phyloP scores from a whole-genome alignment of 345 rosid species.

The Eucalyptus sp. region DNA sequence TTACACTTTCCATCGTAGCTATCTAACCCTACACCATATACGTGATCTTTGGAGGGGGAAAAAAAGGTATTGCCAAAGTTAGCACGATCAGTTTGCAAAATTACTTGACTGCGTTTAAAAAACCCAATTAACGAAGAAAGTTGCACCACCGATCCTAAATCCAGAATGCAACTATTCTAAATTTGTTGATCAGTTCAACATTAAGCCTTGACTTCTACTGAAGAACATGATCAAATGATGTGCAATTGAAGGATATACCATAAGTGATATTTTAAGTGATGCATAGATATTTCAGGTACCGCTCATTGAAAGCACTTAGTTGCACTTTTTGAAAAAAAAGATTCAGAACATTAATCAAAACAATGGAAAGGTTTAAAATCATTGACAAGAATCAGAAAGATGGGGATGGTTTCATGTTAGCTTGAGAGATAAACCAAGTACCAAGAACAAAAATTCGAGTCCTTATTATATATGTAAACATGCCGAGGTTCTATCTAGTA shows the following conservation, averaged over 20 bases:
- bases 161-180: background rate
- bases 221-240: background rate
- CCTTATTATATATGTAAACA: background rate
- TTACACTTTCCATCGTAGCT: background rate
- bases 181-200: background rate
- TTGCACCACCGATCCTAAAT: background rate
- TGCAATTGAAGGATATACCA: background rate
- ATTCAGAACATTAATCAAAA: background rate
- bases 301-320: background rate
- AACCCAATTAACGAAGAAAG: background rate
- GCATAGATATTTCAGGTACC: accelerated
- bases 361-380: background rate
- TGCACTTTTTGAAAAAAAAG: background rate
- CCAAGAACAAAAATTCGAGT: background rate
- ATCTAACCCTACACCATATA: background rate
- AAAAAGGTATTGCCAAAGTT: background rate
- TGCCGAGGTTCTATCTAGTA: background rate
- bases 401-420: background rate
- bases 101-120: background rate
- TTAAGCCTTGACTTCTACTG: background rate
- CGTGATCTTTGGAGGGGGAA: background rate
- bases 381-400: background rate
- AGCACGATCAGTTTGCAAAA: background rate
- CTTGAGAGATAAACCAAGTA: background rate
- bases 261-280: background rate